Evolutionary conservation across 305 asterid genomes (phyloP).

Genomic region (Caryopteris hybrid): DNA sequence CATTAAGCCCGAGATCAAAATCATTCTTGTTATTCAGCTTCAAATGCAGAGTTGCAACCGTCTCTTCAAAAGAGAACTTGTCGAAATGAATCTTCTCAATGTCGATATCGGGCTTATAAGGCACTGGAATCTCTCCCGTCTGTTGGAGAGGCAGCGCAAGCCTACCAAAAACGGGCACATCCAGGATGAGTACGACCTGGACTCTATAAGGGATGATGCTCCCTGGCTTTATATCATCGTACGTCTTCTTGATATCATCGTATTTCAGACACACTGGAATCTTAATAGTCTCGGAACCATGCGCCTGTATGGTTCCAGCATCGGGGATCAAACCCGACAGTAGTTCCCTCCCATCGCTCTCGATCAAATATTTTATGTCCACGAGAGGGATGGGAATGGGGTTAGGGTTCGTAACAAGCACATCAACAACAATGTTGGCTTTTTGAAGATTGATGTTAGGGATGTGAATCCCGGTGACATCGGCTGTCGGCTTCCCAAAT

Average conservation of each 20-base stretch:
- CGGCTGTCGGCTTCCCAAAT: conserved; percentile 91
- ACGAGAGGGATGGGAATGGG: conserved; percentile 95
- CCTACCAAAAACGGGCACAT: conserved; percentile 90
- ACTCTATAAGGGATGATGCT: conserved; percentile 73
- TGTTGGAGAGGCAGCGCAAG: conserved; percentile 84
- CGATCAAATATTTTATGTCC: conserved; percentile 82
- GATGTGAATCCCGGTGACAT: conserved; percentile 67
- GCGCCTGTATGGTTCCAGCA: conserved; percentile 91
- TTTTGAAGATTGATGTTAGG: conserved; percentile 71
- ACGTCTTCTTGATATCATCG: conserved; percentile 80
- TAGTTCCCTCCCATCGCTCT: conserved; percentile 87
- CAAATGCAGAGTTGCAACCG: conserved; percentile 71
- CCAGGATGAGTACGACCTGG: conserved; percentile 89
- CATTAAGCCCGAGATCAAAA: conserved; percentile 75
- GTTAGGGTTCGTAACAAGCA: conserved; percentile 75
- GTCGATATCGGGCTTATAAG: conserved; percentile 83
- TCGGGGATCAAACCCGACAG: conserved; percentile 92
- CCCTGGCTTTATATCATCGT: conserved; percentile 72
- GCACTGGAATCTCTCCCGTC: conserved; percentile 86
- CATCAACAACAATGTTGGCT: conserved; percentile 73
- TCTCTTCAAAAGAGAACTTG: conserved; percentile 84
- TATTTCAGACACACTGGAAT: conserved; percentile 66
- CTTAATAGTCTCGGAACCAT: conserved; percentile 85
- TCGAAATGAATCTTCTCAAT: conserved; percentile 69
- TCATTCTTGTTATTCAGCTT: conserved; percentile 88